These are phyloP conservation scores for Chrysanthemum seticuspe DNA, from an alignment of 129 eudicot genomes.

Conservation along the genomic window DNA sequence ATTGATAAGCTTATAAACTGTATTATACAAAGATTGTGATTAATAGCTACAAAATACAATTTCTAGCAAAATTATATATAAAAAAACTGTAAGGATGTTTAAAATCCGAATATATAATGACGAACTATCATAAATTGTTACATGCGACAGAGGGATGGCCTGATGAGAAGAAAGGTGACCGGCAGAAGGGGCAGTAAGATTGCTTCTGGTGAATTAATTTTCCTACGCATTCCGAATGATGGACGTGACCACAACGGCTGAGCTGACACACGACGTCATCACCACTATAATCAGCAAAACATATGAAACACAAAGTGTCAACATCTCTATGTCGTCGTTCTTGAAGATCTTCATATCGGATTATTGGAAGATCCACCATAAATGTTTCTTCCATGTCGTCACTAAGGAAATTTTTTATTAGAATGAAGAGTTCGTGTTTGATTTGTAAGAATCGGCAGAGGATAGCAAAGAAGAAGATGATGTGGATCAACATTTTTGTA, in stretches of 20 bases:
- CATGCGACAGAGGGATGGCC: background rate
- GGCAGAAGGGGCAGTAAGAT: constrained; percentile 13
- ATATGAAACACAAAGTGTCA: constrained; percentile 25
- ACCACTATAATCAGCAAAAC: constrained; percentile 12
- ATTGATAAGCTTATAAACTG: no score
- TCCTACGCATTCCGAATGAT: constrained; percentile 29
- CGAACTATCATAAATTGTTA: background rate
- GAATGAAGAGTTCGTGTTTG: constrained; percentile 5
- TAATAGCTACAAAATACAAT: no score
- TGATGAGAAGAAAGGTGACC: background rate
- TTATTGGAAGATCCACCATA: constrained; percentile 24
- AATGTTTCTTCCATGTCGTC: background rate
- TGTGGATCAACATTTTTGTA: constrained; percentile 21
- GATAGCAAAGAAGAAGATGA: constrained; percentile 12
- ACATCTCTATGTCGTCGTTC: constrained; percentile 15
- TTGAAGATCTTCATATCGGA: constrained; percentile 9
- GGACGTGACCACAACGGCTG: constrained; percentile 27
- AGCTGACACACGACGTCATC: constrained; percentile 31
- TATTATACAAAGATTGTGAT: no score
- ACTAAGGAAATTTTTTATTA: background rate
- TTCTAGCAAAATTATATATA: no score
- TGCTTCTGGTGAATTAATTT: constrained; percentile 29
- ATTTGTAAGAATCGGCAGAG: constrained; percentile 12
- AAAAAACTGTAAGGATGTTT: no score
- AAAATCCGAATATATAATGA: no score